phyloP scores from a whole-genome alignment of 139 green algal genomes.

The Klebsormidium nitens region DNA sequence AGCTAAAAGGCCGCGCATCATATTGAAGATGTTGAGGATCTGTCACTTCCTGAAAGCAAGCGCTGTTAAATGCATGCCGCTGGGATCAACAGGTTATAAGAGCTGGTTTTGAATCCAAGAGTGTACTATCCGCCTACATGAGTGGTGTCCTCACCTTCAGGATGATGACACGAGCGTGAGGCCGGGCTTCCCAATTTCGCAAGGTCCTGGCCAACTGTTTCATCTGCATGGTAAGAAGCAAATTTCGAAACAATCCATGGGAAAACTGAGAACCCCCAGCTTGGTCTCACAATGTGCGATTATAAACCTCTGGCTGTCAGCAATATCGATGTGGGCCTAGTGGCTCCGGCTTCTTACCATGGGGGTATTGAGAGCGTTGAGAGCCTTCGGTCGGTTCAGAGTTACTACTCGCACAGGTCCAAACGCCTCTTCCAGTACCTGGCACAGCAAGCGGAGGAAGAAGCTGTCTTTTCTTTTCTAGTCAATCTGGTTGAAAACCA shows the following conservation, averaged over 20 bases:
- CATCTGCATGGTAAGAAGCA: conserved; percentile 3
- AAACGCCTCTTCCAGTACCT: too few relatives aligned
- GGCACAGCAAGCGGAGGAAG: too few relatives aligned
- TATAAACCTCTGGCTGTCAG: conserved; percentile 6
- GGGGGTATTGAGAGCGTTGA: conserved; percentile 26
- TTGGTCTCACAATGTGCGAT: not conserved
- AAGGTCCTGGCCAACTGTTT: not conserved
- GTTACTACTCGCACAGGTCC: too few relatives aligned
- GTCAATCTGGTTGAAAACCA: too few relatives aligned
- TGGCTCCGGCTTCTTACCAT: conserved; percentile 8
- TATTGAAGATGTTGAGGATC: conserved; percentile 6
- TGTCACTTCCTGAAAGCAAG: conserved; percentile 24
- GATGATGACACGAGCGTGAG: too few relatives aligned
- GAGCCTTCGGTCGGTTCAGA: conserved; percentile 32
- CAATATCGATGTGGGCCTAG: not conserved
- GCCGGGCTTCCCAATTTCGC: too few relatives aligned
- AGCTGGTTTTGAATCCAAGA: not conserved
- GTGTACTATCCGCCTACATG: not conserved
- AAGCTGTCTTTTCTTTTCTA: too few relatives aligned
- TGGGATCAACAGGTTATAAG: not conserved
- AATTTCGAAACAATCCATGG: not conserved
- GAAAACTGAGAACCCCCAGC: not conserved
- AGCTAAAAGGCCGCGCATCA: conserved; percentile 22
- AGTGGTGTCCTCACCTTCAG: too few relatives aligned
- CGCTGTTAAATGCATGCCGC: not conserved